Percentiles rank a stretch among this genome's conserved stretches.
phyloP scores from a whole-genome alignment of 805 yeast genomes.

The Lachancea kluyveri region DNA sequence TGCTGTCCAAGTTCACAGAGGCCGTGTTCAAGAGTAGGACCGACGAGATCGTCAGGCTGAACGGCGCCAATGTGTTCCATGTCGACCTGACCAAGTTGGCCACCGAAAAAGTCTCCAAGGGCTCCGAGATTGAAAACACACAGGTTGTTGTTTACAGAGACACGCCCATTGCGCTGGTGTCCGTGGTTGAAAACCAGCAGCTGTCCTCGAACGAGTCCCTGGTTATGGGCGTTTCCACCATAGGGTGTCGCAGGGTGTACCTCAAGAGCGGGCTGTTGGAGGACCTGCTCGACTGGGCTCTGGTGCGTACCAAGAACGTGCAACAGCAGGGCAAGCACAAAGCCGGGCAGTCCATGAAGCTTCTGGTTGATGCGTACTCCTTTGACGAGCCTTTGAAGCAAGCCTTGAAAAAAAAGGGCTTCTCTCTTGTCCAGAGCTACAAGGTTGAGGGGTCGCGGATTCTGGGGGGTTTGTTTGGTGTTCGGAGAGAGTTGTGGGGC shows the following conservation, averaged over 20 bases:
- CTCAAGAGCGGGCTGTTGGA: constrained; percentile 54
- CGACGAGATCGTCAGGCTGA: constrained; percentile 30
- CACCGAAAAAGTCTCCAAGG: constrained; percentile 19
- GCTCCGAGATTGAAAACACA: constrained; percentile 40
- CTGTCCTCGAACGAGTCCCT: constrained; percentile 37
- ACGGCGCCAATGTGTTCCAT: constrained; percentile 41
- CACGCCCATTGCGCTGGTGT: constrained; percentile 62
- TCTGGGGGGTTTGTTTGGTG: constrained; percentile 28
- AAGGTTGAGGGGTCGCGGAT: constrained; percentile 24
- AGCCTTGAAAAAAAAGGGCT: constrained; percentile 38
- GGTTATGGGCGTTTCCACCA: constrained; percentile 47
- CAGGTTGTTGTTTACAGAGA: constrained; percentile 56
- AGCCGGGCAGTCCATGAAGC: constrained; percentile 28
- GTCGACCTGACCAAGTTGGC: constrained; percentile 45
- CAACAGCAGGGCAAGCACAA: constrained; percentile 32
- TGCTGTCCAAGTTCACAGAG: constrained; percentile 39
- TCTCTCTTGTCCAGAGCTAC: constrained; percentile 31
- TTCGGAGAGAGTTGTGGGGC: constrained; percentile 29
- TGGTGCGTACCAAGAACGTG: constrained; percentile 37
- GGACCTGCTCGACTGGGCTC: constrained; percentile 59
- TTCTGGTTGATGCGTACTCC: constrained; percentile 45
- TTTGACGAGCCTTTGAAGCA: constrained; percentile 40
- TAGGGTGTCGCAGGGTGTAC: constrained; percentile 66
- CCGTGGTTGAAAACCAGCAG: constrained; percentile 39
- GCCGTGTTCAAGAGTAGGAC: constrained; percentile 38